A percentile compares a stretch with the other conserved stretches of the same genome.
phyloP scores from a whole-genome alignment of 768 basidiomycete genomes.

The Leccinum disarticulatum region DNA sequence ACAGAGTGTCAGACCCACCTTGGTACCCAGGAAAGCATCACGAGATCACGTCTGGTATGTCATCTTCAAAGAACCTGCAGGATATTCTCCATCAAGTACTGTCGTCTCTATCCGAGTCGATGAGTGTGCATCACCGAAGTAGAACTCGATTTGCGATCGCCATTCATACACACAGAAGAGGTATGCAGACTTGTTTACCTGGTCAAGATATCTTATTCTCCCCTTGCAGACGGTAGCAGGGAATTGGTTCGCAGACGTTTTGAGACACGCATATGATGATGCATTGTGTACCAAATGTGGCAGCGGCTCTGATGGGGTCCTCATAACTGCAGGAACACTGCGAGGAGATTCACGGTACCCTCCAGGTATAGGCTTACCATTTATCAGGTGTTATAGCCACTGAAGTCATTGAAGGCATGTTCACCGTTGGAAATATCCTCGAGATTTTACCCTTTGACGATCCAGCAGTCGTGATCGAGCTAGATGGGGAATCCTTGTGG shows the following conservation, averaged over 20 bases:
- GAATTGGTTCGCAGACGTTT: conserved; percentile 86
- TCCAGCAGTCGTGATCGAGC: conserved; percentile 76
- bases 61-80: conserved; percentile 53
- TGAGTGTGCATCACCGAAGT: conserved; percentile 72
- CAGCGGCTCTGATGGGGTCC: conserved; percentile 73
- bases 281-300: conserved; percentile 55
- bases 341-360: conserved; percentile 86
- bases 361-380: conserved; percentile 49
- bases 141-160: conserved; percentile 72
- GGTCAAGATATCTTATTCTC: not conserved
- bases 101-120: conserved; percentile 62
- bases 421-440: conserved; percentile 83
- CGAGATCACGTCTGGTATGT: conserved; percentile 55
- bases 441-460: conserved; percentile 91
- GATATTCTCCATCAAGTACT: conserved; percentile 62
- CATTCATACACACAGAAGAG: conserved; percentile 73
- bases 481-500: conserved; percentile 81
- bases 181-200: conserved; percentile 34
- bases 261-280: conserved; percentile 81
- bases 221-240: conserved; percentile 56
- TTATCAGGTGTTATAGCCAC: not conserved
- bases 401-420: conserved; percentile 45
- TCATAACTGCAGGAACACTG: conserved; percentile 81
- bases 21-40: conserved; percentile 60
- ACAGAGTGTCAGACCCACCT: not conserved